These are phyloP conservation scores for Ambrosia artemisiifolia DNA, from an alignment of 129 eudicot species.

Conservation along the genomic window DNA sequence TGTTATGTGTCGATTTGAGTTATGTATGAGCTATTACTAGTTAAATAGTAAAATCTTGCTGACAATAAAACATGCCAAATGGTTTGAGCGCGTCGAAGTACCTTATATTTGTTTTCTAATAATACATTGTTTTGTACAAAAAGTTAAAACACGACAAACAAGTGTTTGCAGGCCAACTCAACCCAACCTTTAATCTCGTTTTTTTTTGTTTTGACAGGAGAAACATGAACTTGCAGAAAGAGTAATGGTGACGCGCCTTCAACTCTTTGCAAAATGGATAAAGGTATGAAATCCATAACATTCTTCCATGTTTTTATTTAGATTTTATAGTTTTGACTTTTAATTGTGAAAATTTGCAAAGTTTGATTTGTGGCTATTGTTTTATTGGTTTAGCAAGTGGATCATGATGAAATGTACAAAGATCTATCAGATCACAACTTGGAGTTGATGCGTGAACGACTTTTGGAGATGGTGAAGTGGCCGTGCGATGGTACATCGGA, in stretches of 20 bases:
- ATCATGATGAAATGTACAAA: slow-evolving; percentile 75
- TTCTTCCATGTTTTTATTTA: not conserved
- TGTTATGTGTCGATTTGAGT: not conserved
- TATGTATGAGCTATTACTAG: not conserved
- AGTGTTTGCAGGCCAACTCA: not conserved
- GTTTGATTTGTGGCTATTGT: slow-evolving; percentile 5
- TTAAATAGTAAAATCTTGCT: not conserved
- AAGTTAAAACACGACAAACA: not conserved
- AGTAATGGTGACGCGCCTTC: slow-evolving; percentile 92
- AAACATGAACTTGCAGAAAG: slow-evolving; percentile 88
- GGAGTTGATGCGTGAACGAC: slow-evolving; percentile 88
- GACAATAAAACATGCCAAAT: not conserved
- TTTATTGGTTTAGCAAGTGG: slow-evolving; percentile 44
- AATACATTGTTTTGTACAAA: not conserved
- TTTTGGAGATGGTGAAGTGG: slow-evolving; percentile 76
- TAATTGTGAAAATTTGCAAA: not conserved
- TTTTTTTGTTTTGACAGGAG: slow-evolving; percentile 43
- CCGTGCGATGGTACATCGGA: slow-evolving; percentile 49
- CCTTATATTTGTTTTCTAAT: not conserved
- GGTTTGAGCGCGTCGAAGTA: not conserved
- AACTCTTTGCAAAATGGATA: slow-evolving; percentile 82
- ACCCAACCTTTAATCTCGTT: not conserved
- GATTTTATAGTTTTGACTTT: slow-evolving; percentile 1
- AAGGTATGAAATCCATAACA: slow-evolving; percentile 41
- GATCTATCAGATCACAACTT: slow-evolving; percentile 71